These are phyloP conservation scores for Aurantiochytrium sp. DNA, from an alignment of 108 stramenopile species.

Conservation along the genomic window DNA sequence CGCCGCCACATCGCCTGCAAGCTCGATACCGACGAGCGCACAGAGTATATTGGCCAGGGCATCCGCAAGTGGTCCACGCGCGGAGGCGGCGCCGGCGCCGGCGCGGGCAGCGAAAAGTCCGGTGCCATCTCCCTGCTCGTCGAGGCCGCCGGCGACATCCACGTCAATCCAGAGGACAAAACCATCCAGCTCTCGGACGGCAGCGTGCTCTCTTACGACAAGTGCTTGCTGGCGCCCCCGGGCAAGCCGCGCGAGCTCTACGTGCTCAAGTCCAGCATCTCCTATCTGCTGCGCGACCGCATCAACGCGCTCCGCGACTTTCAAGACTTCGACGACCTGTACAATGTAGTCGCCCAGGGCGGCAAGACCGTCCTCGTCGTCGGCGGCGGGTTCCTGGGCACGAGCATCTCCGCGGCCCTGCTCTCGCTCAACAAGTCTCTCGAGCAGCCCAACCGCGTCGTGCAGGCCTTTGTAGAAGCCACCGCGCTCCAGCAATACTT, in stretches of 20 bases:
- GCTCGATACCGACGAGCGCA: not conserved
- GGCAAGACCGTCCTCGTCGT: not conserved
- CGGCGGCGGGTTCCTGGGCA: not conserved
- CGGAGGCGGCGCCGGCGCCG: not conserved
- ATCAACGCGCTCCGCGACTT: slow-evolving; percentile 13
- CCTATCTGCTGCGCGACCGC: not conserved
- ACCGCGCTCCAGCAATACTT: slow-evolving; percentile 24
- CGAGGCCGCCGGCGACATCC: not conserved
- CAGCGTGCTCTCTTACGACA: not conserved
- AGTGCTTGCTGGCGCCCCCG: slow-evolving; percentile 22
- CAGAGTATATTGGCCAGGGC: not conserved
- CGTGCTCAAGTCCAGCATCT: slow-evolving; percentile 17
- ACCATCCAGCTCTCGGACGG: slow-evolving; percentile 7
- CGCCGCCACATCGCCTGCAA: slow-evolving; percentile 27
- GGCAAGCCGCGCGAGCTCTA: slow-evolving; percentile 21
- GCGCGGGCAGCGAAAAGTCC: not conserved
- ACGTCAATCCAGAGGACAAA: not conserved
- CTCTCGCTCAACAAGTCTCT: not conserved
- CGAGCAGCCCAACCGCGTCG: not conserved
- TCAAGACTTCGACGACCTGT: not conserved
- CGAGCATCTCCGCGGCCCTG: not conserved
- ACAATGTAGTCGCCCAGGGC: not conserved
- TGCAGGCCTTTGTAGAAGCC: not conserved
- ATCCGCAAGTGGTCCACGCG: slow-evolving; percentile 24
- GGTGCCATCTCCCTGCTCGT: not conserved